phyloP scores from a whole-genome alignment of 345 rosid species.

The Nephelium lappaceum region DNA sequence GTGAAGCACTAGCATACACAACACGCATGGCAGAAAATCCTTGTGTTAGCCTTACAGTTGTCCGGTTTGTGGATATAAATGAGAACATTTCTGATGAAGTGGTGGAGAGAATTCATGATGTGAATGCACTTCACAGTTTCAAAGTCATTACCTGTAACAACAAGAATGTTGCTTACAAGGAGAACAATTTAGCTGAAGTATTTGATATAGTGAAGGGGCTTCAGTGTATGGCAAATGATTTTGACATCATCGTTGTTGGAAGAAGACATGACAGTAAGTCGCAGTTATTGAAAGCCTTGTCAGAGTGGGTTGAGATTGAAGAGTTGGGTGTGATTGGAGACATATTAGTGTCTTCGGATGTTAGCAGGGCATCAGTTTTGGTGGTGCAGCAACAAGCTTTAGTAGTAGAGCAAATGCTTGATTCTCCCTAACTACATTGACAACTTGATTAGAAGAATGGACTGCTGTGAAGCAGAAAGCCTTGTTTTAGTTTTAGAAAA shows the following conservation, averaged over 20 bases:
- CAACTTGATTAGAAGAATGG: no score
- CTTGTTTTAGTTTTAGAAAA: no score
- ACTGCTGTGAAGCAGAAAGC: no score
- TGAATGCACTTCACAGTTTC: not conserved
- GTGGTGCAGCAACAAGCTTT: not conserved
- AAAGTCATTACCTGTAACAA: not conserved
- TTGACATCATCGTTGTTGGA: not conserved
- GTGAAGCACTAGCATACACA: not conserved
- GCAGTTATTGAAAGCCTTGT: not conserved
- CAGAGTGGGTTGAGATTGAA: not conserved
- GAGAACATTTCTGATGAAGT: not conserved
- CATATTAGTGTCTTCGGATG: not conserved
- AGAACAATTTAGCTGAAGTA: not conserved
- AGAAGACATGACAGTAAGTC: not conserved
- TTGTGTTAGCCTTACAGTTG: not conserved
- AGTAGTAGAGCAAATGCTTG: not conserved
- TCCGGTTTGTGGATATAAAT: not conserved
- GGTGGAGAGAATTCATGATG: not conserved
- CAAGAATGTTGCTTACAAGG: not conserved
- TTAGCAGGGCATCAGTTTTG: not conserved
- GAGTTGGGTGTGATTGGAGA: conserved; percentile 8
- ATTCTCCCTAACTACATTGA: not conserved
- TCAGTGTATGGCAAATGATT: not conserved
- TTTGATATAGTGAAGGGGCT: not conserved
- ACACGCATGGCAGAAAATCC: not conserved